phyloP scores from a whole-genome alignment of 129 eudicot species.

The Pittosporum tobira region DNA sequence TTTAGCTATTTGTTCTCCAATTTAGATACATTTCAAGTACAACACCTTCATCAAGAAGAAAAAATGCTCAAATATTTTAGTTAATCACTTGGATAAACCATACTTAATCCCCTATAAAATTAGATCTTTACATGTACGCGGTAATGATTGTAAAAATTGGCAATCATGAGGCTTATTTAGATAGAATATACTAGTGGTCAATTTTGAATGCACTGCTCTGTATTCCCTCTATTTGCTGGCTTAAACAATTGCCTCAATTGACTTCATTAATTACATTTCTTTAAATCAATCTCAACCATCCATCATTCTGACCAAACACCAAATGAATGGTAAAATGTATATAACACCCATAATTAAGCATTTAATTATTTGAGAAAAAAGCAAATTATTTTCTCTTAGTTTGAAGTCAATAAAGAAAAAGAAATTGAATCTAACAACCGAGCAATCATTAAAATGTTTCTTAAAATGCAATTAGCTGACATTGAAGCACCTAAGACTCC shows the following conservation, averaged over 20 bases:
- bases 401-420: background rate
- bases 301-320: too few species aligned
- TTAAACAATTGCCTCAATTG: slow-evolving; percentile 8
- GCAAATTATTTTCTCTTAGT: background rate
- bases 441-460: slow-evolving; percentile 8
- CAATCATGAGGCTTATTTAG: background rate
- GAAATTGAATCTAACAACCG: background rate
- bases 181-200: background rate
- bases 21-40: too few species aligned
- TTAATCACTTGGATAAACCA: background rate
- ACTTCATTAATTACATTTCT: background rate
- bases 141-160: background rate
- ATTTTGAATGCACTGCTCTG: background rate
- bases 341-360: too few species aligned
- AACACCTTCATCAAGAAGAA: too few species aligned
- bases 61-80: too few species aligned
- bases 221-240: slow-evolving; percentile 3
- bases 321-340: too few species aligned
- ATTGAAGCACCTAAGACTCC: background rate
- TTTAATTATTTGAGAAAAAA: too few species aligned
- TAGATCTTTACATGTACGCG: background rate
- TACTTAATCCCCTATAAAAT: background rate
- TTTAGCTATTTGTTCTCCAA: too few species aligned
- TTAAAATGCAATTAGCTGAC: background rate
- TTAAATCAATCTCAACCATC: too few species aligned